These are phyloP conservation scores for Urostyla sp. DNA, from an alignment of 73 alveolate species.

Conservation along the genomic window DNA sequence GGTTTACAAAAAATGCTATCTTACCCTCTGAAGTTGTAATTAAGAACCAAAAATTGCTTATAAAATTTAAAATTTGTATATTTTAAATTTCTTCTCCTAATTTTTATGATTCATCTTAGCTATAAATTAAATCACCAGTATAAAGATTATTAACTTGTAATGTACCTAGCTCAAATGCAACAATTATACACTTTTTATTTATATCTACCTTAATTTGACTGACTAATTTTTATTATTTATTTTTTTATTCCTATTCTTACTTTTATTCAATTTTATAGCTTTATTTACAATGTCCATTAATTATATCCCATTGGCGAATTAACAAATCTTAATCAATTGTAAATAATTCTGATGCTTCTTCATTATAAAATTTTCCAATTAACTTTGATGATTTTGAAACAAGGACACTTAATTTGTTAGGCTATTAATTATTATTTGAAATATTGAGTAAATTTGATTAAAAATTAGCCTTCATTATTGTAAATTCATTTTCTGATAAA, in stretches of 20 bases:
- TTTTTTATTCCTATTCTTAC: background rate
- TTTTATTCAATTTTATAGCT: slow-evolving; percentile 20
- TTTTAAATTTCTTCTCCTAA: slow-evolving; percentile 17
- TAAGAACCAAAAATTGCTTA: slow-evolving; percentile 42
- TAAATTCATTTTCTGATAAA: slow-evolving; percentile 6
- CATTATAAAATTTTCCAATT: slow-evolving; percentile 4
- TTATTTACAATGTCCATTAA: slow-evolving; percentile 6
- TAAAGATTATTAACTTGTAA: slow-evolving; percentile 36
- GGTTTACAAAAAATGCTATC: slow-evolving; percentile 34
- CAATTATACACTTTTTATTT: slow-evolving; percentile 5
- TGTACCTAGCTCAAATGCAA: slow-evolving; percentile 27
- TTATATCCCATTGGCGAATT: slow-evolving; percentile 21
- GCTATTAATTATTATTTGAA: background rate
- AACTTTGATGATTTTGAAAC: slow-evolving; percentile 7
- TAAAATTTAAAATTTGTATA: slow-evolving; percentile 14
- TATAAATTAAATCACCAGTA: slow-evolving; percentile 18
- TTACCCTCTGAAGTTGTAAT: slow-evolving; percentile 44
- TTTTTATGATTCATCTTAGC: background rate
- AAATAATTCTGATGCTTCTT: background rate
- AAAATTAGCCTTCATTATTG: background rate
- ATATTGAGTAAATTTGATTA: background rate
- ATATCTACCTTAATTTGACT: slow-evolving; percentile 6
- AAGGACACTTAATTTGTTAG: background rate
- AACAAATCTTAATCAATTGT: slow-evolving; percentile 24
- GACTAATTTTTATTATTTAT: background rate